These are phyloP conservation scores for Leonotis leonurus DNA, from an alignment of 257 asterid species.

Conservation along the genomic window DNA sequence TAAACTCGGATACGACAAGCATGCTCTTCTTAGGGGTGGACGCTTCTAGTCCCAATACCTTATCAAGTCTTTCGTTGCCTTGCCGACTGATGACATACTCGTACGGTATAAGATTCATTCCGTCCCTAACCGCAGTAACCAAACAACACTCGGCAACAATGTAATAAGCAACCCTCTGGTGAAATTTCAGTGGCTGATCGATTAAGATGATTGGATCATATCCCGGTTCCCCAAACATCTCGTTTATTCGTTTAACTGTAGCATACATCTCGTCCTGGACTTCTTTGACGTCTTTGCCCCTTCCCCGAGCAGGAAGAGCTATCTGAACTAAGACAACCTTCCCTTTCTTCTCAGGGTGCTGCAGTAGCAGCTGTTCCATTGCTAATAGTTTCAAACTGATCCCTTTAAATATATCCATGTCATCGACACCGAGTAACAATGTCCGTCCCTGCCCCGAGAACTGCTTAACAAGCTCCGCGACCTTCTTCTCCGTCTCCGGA, in stretches of 20 bases:
- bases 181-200: slow-evolving; percentile 64
- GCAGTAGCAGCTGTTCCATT: slow-evolving; percentile 70
- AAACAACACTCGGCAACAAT: slow-evolving; percentile 77
- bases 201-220: slow-evolving; percentile 68
- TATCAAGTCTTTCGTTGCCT: slow-evolving; percentile 57
- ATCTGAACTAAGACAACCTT: slow-evolving; percentile 83
- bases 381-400: slow-evolving; percentile 76
- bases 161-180: slow-evolving; percentile 71
- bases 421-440: slow-evolving; percentile 78
- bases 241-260: slow-evolving; percentile 70
- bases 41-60: slow-evolving; percentile 38
- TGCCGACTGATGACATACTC: slow-evolving; percentile 77
- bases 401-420: slow-evolving; percentile 89
- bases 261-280: slow-evolving; percentile 69
- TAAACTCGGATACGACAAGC: slow-evolving; percentile 83
- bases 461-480: slow-evolving; percentile 50
- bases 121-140: slow-evolving; percentile 91
- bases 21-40: slow-evolving; percentile 57
- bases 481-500: slow-evolving; percentile 54
- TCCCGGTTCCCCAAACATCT: slow-evolving; percentile 61
- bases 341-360: slow-evolving; percentile 84
- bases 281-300: slow-evolving; percentile 78
- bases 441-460: slow-evolving; percentile 54
- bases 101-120: slow-evolving; percentile 88
- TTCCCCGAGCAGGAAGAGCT: slow-evolving; percentile 85